Conservation (phyloP, 441 rosid species). For the Corymbia citriodora region DNA sequence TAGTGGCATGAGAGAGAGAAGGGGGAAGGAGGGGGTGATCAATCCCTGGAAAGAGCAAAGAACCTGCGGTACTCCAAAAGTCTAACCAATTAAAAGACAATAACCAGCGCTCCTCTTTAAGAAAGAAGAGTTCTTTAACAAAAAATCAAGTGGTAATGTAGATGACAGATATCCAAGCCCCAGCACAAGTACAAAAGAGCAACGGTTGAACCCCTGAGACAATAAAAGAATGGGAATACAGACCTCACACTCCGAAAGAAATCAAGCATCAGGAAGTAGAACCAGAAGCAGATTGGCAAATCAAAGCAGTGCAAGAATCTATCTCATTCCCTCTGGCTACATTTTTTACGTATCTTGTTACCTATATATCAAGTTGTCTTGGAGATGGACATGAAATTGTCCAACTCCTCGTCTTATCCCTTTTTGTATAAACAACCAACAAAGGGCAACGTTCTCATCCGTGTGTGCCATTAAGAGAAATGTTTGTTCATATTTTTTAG, state of each 20-base stretch:
- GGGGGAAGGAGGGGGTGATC: not conserved
- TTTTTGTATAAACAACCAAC: not conserved
- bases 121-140: not conserved
- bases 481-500: not conserved
- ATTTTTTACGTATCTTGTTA: not conserved
- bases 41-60: not conserved
- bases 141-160: not conserved
- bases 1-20: not conserved
- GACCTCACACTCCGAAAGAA: not conserved
- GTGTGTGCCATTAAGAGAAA: not conserved
- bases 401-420: not conserved
- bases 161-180: not conserved
- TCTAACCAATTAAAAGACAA: not conserved
- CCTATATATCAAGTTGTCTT: not conserved
- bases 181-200: not conserved
- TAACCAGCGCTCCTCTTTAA: not conserved
- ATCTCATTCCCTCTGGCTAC: not conserved
- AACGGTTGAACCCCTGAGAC: not conserved
- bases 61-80: not conserved
- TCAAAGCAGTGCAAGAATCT: not conserved
- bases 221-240: not conserved
- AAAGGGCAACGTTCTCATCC: not conserved
- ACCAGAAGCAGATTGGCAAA: not conserved
- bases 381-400: not conserved
- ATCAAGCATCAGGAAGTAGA: not conserved